Conservation (phyloP, 1,139 yeast species). For the Hyphopichia fennica region DNA sequence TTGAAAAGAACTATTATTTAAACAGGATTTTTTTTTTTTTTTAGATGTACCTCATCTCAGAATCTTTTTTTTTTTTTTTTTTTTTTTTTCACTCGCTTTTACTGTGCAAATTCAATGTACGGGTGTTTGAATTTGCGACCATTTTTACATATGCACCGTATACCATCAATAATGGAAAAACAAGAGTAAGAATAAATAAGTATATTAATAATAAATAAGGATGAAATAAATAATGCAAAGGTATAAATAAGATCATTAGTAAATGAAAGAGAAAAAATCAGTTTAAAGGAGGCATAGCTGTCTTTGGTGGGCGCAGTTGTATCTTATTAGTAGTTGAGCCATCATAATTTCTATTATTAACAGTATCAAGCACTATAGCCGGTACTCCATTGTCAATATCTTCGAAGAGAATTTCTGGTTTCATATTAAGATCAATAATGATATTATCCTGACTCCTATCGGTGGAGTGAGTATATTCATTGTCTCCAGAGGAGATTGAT, state of each 20-base stretch:
- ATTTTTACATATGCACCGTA: no score
- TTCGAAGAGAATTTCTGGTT: constrained; percentile 41
- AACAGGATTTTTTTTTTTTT: no score
- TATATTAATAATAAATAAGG: neutral
- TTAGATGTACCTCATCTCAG: neutral
- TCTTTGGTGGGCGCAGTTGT: constrained; percentile 12
- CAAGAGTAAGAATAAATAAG: neutral
- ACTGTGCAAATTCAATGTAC: neutral
- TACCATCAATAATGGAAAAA: neutral
- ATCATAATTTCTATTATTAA: constrained; percentile 10
- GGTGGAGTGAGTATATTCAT: constrained; percentile 3
- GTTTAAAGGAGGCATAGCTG: constrained; percentile 17
- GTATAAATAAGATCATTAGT: no score
- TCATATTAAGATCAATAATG: constrained; percentile 14
- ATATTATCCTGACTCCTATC: neutral
- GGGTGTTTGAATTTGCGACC: neutral
- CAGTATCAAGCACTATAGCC: constrained; percentile 36
- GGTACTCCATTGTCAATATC: constrained; percentile 39
- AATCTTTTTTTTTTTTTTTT: neutral
- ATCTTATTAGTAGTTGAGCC: constrained; percentile 3
- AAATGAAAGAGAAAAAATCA: neutral
- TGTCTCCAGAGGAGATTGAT: constrained; percentile 6
- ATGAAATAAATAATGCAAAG: neutral
- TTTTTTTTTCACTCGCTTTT: neutral
- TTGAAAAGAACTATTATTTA: neutral